These are phyloP conservation scores for Euphorbia celastroides DNA, from an alignment of 441 rosid genomes.

Conservation along the genomic window DNA sequence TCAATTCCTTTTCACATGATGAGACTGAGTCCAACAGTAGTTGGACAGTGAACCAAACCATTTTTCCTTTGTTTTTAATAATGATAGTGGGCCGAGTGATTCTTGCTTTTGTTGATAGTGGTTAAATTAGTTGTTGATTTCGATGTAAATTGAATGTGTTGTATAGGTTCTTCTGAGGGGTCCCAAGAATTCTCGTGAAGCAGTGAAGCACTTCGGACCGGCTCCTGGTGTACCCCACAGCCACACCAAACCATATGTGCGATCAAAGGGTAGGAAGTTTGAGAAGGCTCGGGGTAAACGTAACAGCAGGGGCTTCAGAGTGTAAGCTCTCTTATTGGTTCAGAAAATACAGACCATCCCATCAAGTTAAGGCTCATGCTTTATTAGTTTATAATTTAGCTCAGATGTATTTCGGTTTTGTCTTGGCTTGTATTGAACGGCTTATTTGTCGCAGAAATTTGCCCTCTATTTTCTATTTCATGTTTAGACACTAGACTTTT, in stretches of 20 bases:
- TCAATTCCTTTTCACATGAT: neutral
- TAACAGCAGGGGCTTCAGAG: conserved; percentile 64
- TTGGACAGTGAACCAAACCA: neutral
- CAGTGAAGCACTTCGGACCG: conserved; percentile 92
- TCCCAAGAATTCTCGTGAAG: conserved; percentile 94
- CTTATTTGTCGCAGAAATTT: conserved; percentile 5
- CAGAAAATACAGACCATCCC: conserved; percentile 7
- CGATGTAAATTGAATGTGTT: neutral
- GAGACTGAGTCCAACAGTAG: neutral
- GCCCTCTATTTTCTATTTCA: neutral
- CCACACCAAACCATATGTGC: conserved; percentile 78
- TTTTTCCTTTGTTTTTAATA: neutral
- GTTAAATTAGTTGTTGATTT: neutral
- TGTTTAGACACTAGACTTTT: conserved; percentile 2
- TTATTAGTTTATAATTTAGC: neutral
- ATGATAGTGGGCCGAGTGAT: neutral
- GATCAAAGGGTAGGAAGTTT: conserved; percentile 83
- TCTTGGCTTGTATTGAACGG: neutral
- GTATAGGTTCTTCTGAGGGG: conserved; percentile 86
- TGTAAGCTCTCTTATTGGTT: conserved; percentile 19
- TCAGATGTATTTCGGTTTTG: neutral
- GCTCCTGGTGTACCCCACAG: conserved; percentile 98
- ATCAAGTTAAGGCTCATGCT: conserved; percentile 4
- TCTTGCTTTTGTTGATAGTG: too few species aligned
- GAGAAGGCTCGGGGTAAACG: conserved; percentile 89